Base-by-base conservation (phyloP, 1,284 basidiomycete genomes). In the Rhodotorula sp. region DNA sequence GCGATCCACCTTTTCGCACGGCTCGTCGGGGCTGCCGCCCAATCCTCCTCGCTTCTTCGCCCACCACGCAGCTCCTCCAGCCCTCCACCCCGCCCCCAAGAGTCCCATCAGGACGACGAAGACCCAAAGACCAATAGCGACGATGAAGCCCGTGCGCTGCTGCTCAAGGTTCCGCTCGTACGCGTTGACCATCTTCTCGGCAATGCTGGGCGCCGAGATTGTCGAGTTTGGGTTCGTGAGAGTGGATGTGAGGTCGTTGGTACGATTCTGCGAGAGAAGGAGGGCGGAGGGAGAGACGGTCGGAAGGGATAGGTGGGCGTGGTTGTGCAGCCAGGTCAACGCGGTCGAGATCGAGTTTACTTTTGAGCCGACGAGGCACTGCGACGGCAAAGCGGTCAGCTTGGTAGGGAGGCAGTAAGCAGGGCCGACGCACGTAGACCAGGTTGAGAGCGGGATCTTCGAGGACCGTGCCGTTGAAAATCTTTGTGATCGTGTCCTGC, bases 341-440 rank as follows among this genome's bases (percentile, higher is more conserved):
- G 90, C 94, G 29, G 87, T 85, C 80, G 94, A 91, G 76, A 99
- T 85, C 11, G 88, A 90, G 66, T 87, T 84, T 59, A 98, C 88
- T 79, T 99, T 99, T 69, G 86, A 86, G 9, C 94, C 94, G 73
- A 98, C 85, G 76, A 97, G 85, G 79, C 95, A 99, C 76, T 84
- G 85, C 20, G 24, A 5, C 15, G 5, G 32, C 7, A 22, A 30
- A 2, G 27, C 15, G 46, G 39, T 17, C 29, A 36, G 7, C 32
- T 20, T 1, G 22, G 4, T 2, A 7, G 20, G 2, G 4, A 52
- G 20, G 39, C 52, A 73, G 53, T 29, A 73, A 64, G 52, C 76
- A 72, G 4, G 67, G 39, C 58, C 2, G 3, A 65, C 69, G 30
- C 29, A 71, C 72, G 66, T 70, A 74, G 76, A 95, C 83, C 78